Percentiles rank a stretch among this genome's conserved stretches.
Evolutionary conservation across 768 basidiomycete species (phyloP).

Genomic region (Suillus alpinus): DNA sequence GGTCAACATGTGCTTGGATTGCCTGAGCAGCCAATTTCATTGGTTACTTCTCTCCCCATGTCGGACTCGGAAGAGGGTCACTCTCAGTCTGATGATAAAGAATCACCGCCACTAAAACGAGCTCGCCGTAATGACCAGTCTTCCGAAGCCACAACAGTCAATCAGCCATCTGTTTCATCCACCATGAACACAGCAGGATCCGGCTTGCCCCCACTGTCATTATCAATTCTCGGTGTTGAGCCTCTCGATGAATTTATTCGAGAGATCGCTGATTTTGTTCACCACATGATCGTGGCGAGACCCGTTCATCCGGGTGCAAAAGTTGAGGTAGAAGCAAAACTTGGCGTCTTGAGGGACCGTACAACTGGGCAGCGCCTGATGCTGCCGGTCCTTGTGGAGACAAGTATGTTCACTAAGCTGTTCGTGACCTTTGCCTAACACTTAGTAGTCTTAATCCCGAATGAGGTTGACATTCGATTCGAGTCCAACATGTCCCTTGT

Average conservation of each 20-base stretch:
- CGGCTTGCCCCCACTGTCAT: constrained; percentile 60
- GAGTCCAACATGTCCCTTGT: constrained; percentile 93
- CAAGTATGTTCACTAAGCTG: constrained; percentile 54
- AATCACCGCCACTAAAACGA: constrained; percentile 36
- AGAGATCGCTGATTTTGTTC: constrained; percentile 87
- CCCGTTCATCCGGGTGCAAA: constrained; percentile 45
- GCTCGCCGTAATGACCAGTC: constrained; percentile 34
- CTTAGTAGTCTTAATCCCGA: constrained; percentile 62
- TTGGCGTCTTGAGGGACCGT: constrained; percentile 71
- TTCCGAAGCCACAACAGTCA: constrained; percentile 25
- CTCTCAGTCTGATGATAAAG: constrained; percentile 17
- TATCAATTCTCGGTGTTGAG: constrained; percentile 85
- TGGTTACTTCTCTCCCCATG: not conserved
- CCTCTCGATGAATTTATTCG: constrained; percentile 92
- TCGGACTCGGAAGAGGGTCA: not conserved
- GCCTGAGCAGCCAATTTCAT: not conserved
- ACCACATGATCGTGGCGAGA: constrained; percentile 61
- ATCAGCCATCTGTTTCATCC: constrained; percentile 15
- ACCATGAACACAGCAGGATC: constrained; percentile 23
- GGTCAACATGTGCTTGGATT: not conserved
- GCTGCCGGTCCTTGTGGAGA: constrained; percentile 78
- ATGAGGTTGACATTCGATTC: constrained; percentile 66
- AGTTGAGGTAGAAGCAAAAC: constrained; percentile 90
- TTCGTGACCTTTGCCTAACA: constrained; percentile 5
- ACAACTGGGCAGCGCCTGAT: constrained; percentile 52